Base-by-base conservation (phyloP, 2,329 filamentous ascomycete genomes). In the Fusarium sarcochroum region DNA sequence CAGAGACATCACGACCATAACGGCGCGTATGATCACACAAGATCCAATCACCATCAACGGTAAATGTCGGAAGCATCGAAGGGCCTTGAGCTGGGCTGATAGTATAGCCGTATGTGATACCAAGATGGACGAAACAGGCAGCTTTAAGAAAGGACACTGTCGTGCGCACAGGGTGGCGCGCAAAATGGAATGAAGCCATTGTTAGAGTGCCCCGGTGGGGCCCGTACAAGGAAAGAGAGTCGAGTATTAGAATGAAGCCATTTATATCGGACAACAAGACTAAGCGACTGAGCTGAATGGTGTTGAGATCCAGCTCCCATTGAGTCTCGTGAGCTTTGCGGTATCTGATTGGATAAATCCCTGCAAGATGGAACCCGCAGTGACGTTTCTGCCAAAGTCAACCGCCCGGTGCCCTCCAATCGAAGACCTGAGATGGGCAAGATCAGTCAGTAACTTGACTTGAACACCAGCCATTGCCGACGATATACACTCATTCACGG, bases 41-140 rank as follows among this genome's bases (percentile, higher is more conserved):
- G 46, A 95, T 84, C 78, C 84, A 89, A 75, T 95, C 91, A 57
- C 90, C 90, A 10, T 83, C 79, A 2, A 89, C 83, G 23, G 85
- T 83, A 63, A 98, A 89, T 0, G 93, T 97, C 9, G 95, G 95
- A 50, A 96, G 86, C 96, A 98, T 98, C 18, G 92, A 95, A 5
- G 93, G 89, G 3, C 95, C 95, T 25, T 84, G 83, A 17, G 89
- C 89, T 6, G 83, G 79, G 20, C 86, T 85, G 68, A 90, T 74
- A 66, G 84, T 84, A 80, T 89, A 87, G 73, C 88, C 82, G 80
- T 96, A 90, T 42, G 88, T 85, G 64, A 83, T 69, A 18, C 82
- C 80, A 62, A 81, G 78, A 64, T 85, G 73, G 45, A 81, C 68
- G 53, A 86, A 73, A 68, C 83, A 83, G 52, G 83, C 70, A 11